A percentile compares a stretch with the other conserved stretches of the same genome.
Conservation (phyloP, 2,329 filamentous ascomycete species). For the Fusarium drepaniforme region DNA sequence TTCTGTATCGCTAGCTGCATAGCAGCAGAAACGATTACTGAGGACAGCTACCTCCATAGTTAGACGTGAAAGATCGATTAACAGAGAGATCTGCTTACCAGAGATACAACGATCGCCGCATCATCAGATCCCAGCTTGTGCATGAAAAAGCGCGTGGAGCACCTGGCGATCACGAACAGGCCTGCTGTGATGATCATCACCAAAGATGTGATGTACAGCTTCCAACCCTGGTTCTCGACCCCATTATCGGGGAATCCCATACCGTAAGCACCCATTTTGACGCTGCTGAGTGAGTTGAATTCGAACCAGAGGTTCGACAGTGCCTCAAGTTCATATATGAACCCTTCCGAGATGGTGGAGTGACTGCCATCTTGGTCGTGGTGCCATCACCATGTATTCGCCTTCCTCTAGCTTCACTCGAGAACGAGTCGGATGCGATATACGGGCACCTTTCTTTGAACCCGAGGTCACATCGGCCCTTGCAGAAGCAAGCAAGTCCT, state of each 20-base stretch:
- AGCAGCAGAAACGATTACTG: slow-evolving; percentile 47
- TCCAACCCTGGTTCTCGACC: slow-evolving; percentile 50
- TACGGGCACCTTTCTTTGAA: background rate
- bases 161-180: slow-evolving; percentile 47
- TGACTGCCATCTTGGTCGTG: background rate
- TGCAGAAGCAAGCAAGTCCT: background rate
- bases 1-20: slow-evolving; percentile 52
- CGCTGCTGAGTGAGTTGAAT: background rate
- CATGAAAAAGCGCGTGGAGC: slow-evolving; percentile 50
- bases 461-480: background rate
- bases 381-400: background rate
- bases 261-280: slow-evolving; percentile 28
- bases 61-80: background rate
- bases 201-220: slow-evolving; percentile 48
- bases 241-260: slow-evolving; percentile 46
- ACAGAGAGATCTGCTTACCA: slow-evolving; percentile 39
- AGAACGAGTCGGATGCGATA: background rate
- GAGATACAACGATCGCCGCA: slow-evolving; percentile 52
- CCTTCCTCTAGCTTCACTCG: background rate
- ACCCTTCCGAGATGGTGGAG: background rate
- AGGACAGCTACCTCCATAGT: slow-evolving; percentile 41
- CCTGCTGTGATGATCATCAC: slow-evolving; percentile 52
- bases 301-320: background rate
- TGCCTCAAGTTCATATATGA: background rate
- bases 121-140: slow-evolving; percentile 53